Evolutionary conservation across 2,329 filamentous ascomycete species (phyloP).

Genomic region (Aureobasidium subglaciale): DNA sequence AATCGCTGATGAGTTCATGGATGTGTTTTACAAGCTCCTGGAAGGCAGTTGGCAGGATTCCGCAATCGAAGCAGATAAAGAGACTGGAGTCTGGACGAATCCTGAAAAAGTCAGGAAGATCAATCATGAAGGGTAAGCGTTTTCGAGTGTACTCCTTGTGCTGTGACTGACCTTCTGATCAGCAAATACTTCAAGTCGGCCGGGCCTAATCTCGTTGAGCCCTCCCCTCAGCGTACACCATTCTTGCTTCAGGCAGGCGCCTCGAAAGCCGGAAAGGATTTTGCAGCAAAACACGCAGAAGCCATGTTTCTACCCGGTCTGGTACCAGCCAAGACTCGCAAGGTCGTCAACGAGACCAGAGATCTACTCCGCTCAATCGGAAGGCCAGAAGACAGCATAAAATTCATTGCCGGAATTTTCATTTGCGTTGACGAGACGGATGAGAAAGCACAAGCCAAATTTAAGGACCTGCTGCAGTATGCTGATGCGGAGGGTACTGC

Average conservation of each 20-base stretch:
- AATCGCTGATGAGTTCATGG: conserved; percentile 57
- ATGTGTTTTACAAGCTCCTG: conserved; percentile 59
- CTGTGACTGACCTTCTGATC: background rate
- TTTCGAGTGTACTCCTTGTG: too few relatives aligned
- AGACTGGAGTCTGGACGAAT: conserved; percentile 53
- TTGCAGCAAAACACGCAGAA: conserved; percentile 64
- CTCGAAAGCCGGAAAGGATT: conserved; percentile 56
- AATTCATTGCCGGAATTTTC: conserved; percentile 60
- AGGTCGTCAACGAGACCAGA: background rate
- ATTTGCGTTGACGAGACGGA: conserved; percentile 59
- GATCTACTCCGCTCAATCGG: conserved; percentile 34
- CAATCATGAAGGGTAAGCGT: conserved; percentile 48
- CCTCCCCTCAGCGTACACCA: conserved; percentile 60
- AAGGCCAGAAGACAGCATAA: conserved; percentile 54
- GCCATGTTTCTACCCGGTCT: conserved; percentile 52
- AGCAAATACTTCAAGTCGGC: conserved; percentile 54
- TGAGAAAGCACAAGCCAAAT: conserved; percentile 59
- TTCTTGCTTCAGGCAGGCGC: conserved; percentile 65
- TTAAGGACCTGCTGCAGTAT: conserved; percentile 53
- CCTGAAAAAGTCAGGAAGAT: conserved; percentile 55
- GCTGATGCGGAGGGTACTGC: conserved; percentile 60
- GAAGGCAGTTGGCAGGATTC: conserved; percentile 61
- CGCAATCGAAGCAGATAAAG: conserved; percentile 54
- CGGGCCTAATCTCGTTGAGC: conserved; percentile 59
- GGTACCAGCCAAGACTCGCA: conserved; percentile 36